Conservation (phyloP, 768 basidiomycete genomes). For the Boletus sp. region DNA sequence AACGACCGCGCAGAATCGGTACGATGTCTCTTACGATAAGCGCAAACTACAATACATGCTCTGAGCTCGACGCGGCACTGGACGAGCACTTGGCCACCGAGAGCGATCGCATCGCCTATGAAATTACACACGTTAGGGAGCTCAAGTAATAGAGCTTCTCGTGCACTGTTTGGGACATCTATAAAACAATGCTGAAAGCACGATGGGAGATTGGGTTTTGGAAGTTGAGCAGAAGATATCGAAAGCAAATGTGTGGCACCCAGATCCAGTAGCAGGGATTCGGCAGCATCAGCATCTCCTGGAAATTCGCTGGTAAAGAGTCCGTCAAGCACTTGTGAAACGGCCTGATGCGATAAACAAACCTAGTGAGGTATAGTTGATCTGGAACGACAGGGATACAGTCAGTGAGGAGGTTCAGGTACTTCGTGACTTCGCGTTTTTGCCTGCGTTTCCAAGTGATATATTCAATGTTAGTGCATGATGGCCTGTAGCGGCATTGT, state of each 20-base stretch:
- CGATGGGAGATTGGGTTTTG: slow-evolving; percentile 31
- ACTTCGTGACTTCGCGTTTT: slow-evolving; percentile 51
- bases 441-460: slow-evolving; percentile 58
- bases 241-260: slow-evolving; percentile 55
- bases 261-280: slow-evolving; percentile 49
- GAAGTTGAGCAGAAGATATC: slow-evolving; percentile 50
- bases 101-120: slow-evolving; percentile 41
- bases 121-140: slow-evolving; percentile 48
- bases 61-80: slow-evolving; percentile 53
- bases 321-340: neutral
- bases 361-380: slow-evolving; percentile 54
- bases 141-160: slow-evolving; percentile 43
- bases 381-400: slow-evolving; percentile 51
- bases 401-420: slow-evolving; percentile 51
- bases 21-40: slow-evolving; percentile 43
- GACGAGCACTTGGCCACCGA: slow-evolving; percentile 50
- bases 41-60: slow-evolving; percentile 52
- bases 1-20: neutral
- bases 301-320: slow-evolving; percentile 51
- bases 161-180: slow-evolving; percentile 37
- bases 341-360: neutral
- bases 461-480: slow-evolving; percentile 43
- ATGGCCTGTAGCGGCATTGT: slow-evolving; percentile 48
- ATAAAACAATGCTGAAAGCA: slow-evolving; percentile 42
- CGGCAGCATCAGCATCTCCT: slow-evolving; percentile 46